These are phyloP conservation scores for Fusarium palustre DNA, from an alignment of 2,329 filamentous ascomycete genomes.

Conservation along the genomic window DNA sequence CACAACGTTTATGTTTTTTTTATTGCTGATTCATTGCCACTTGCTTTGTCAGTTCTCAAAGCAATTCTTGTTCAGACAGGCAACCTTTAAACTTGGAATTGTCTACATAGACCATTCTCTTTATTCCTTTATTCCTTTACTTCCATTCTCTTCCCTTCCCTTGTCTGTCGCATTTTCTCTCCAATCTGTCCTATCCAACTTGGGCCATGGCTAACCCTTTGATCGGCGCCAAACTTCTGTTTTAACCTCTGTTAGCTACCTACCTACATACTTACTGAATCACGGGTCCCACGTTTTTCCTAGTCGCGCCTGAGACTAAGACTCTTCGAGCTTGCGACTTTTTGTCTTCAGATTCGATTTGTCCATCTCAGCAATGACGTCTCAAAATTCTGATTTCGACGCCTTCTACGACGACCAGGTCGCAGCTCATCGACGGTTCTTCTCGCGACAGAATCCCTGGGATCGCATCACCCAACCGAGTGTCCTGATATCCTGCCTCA, in stretches of 20 bases:
- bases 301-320: slow-evolving; percentile 37
- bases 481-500: slow-evolving; percentile 51
- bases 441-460: slow-evolving; percentile 45
- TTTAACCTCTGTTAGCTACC: slow-evolving; percentile 5
- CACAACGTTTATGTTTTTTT: slow-evolving; percentile 8
- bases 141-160: neutral
- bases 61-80: neutral
- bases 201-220: slow-evolving; percentile 45
- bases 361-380: slow-evolving; percentile 50
- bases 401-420: slow-evolving; percentile 54
- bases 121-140: neutral
- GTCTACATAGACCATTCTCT: neutral
- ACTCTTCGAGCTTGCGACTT: slow-evolving; percentile 31
- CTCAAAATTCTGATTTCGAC: slow-evolving; percentile 49
- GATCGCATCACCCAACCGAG: slow-evolving; percentile 53
- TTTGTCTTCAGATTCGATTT: slow-evolving; percentile 18
- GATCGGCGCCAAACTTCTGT: slow-evolving; percentile 37
- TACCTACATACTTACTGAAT: slow-evolving; percentile 41
- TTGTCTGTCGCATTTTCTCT: slow-evolving; percentile 3
- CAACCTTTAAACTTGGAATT: neutral
- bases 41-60: neutral
- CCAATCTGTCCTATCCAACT: slow-evolving; percentile 12
- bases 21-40: neutral
- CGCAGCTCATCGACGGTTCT: slow-evolving; percentile 49
- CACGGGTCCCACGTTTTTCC: slow-evolving; percentile 35